Evolutionary conservation across 805 yeast genomes (phyloP).

Genomic region (Candida gorgasii): DNA sequence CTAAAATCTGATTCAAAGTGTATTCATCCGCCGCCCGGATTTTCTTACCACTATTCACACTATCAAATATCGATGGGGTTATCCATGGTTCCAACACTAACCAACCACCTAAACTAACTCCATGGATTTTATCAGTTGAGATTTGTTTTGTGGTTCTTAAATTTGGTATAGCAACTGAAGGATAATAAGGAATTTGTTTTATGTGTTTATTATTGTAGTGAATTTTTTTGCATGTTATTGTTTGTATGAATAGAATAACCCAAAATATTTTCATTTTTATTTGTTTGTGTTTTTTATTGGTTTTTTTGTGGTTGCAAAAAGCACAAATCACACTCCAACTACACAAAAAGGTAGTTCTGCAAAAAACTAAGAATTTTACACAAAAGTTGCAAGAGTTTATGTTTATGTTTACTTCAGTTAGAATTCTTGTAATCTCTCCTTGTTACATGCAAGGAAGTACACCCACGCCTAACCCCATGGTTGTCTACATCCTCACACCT

Average conservation of each 20-base stretch:
- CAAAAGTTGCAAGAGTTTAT: too few species aligned
- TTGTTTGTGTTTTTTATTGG: background rate
- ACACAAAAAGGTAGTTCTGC: too few species aligned
- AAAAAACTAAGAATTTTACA: too few species aligned
- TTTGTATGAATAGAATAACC: background rate
- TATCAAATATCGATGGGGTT: conserved; percentile 58
- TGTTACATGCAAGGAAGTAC: too few species aligned
- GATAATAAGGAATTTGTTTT: conserved; percentile 1
- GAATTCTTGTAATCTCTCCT: too few species aligned
- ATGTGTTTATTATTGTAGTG: conserved; percentile 2
- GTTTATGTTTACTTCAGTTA: too few species aligned
- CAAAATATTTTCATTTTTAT: background rate
- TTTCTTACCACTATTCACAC: conserved; percentile 24
- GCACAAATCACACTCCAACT: too few species aligned
- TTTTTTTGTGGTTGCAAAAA: background rate
- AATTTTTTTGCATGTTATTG: background rate
- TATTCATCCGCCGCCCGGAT: conserved; percentile 55
- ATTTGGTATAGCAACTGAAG: background rate
- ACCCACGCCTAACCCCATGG: too few species aligned
- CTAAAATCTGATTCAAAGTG: conserved; percentile 43
- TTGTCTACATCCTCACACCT: too few species aligned
- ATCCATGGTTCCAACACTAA: conserved; percentile 68
- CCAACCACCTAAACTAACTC: conserved; percentile 62
- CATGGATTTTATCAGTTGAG: conserved; percentile 12
- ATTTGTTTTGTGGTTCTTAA: background rate